Conservation (phyloP, 2,329 filamentous ascomycete species). For the Ascochyta clinopodiicola region DNA sequence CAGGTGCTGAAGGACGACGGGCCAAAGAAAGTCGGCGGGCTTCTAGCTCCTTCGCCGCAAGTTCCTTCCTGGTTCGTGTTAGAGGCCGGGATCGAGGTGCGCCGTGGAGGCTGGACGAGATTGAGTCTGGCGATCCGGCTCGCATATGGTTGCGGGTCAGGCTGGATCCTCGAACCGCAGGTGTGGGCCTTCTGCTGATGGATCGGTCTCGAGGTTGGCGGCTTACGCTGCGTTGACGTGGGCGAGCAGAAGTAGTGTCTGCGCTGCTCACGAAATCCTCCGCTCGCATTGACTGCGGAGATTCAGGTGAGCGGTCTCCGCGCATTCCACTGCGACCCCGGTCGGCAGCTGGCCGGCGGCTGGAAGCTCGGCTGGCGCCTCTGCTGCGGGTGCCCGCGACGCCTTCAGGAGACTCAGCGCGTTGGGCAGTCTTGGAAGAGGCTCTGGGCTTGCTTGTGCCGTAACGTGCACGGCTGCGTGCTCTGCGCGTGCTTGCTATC, state of each 20-base stretch:
- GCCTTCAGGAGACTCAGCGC: constrained; percentile 46
- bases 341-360: constrained; percentile 44
- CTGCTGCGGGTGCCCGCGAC: constrained; percentile 35
- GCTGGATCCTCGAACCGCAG: constrained; percentile 39
- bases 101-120: constrained; percentile 42
- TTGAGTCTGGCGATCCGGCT: constrained; percentile 44
- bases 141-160: constrained; percentile 44
- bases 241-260: constrained; percentile 66
- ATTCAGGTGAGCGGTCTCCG: constrained; percentile 73
- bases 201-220: constrained; percentile 55
- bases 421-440: constrained; percentile 44
- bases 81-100: constrained; percentile 31
- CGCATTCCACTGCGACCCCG: constrained; percentile 46
- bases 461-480: constrained; percentile 43
- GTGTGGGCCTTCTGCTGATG: constrained; percentile 42
- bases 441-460: constrained; percentile 45
- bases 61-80: constrained; percentile 51
- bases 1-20: constrained; percentile 77
- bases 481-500: constrained; percentile 43
- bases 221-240: constrained; percentile 60
- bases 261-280: constrained; percentile 63
- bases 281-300: constrained; percentile 76
- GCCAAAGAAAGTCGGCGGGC: constrained; percentile 81
- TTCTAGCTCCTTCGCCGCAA: constrained; percentile 79
- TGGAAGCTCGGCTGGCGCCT: constrained; percentile 43